Evolutionary conservation across 2,329 filamentous ascomycete species (phyloP).

Genomic region (Fusarium tricinctum): DNA sequence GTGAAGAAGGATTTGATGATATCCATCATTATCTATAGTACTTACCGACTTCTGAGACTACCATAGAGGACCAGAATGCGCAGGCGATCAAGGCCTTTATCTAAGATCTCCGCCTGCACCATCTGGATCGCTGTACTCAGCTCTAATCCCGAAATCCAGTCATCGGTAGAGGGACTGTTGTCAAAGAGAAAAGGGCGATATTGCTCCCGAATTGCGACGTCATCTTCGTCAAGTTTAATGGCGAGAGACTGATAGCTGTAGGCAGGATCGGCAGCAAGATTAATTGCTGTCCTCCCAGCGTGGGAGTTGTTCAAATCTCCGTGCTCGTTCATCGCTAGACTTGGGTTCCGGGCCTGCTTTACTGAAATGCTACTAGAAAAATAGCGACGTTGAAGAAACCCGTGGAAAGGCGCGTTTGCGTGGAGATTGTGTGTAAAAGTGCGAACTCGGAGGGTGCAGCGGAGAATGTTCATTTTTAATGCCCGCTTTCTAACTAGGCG

Average conservation of each 20-base stretch:
- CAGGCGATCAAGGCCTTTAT: constrained; percentile 1
- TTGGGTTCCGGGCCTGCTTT: neutral
- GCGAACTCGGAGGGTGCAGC: neutral
- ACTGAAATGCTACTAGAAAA: neutral
- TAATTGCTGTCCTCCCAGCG: neutral
- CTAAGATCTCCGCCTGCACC: constrained; percentile 2
- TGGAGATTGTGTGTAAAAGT: neutral
- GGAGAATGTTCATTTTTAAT: constrained; percentile 1
- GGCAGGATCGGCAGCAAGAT: neutral
- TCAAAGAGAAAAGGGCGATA: neutral
- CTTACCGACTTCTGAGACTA: constrained; percentile 8
- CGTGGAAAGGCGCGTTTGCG: rapidly evolving
- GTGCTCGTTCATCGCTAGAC: neutral
- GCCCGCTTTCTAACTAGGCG: neutral
- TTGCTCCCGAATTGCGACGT: neutral
- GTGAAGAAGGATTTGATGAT: neutral
- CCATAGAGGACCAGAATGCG: constrained; percentile 13
- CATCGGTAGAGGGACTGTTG: neutral
- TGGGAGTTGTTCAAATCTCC: constrained; percentile 12
- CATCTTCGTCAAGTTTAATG: neutral
- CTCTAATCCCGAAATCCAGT: constrained; percentile 1
- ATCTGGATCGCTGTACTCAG: constrained; percentile 6
- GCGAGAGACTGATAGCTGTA: neutral
- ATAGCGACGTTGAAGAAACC: rapidly evolving
- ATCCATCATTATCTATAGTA: neutral